Base-by-base conservation (phyloP, 1,139 yeast genomes). In the Debaryomyces sp. region DNA sequence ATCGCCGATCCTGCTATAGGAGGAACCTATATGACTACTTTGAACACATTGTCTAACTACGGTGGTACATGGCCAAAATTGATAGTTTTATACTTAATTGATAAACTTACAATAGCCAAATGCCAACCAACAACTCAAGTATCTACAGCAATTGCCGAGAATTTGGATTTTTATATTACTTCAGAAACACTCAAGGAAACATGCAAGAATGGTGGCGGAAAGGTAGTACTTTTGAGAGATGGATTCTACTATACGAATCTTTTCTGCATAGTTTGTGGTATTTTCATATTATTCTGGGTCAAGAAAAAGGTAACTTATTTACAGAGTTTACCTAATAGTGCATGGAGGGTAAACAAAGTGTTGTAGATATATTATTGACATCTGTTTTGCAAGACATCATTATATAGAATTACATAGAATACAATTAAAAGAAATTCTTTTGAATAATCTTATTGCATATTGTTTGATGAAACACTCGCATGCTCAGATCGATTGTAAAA, bases 21-120 rank as follows among this genome's bases (percentile, higher is more conserved):
- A 15, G 99, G 99, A 1, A 95, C 99, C 0, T 94, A 94, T 66
- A 94, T 95, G 98, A 94, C 99, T 0, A 86, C 96, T 1, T 74
- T 94, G 49, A 95, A 95, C 67, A 94, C 99, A 0, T 75, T 94
- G 45, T 85, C 96, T 33, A 94, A 94, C 62, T 78, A 92, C 50
- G 99, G 99, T 32, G 99, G 99, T 5, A 95, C 96, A 23, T 95
- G 99, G 99, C 99, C 99, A 0, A 78, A 92, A 50, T 73, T 90
- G 23, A 73, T 94, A 42, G 85, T 92, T 5, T 78, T 91, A 58
- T 81, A 77, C 53, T 76, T 91, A 64, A 94, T 95, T 50, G 98
- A 92, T 66, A 79, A 77, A 57, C 81, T 91, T 54, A 89, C 97
- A 0, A 59, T 68, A 3, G 82, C 91, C 1, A 64, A 74, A 29